Evolutionary conservation across 345 rosid species (phyloP).

Genomic region (Brassica cretica): DNA sequence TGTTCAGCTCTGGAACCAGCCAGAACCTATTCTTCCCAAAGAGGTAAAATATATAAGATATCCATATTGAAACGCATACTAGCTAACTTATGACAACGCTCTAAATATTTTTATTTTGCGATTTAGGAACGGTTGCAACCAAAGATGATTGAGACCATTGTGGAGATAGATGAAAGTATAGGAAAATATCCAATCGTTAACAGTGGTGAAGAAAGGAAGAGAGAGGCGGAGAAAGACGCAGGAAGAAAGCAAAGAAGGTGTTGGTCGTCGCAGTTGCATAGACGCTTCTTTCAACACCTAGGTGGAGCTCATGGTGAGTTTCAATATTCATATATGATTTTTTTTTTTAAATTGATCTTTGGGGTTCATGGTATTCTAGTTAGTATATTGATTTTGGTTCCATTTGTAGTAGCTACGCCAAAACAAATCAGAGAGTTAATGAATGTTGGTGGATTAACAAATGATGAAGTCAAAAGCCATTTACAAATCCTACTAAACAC

Average conservation of each 20-base stretch:
- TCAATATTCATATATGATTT: background rate
- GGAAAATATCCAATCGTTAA: slow-evolving; percentile 32
- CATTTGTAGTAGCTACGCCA: slow-evolving; percentile 73
- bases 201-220: slow-evolving; percentile 42
- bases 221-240: slow-evolving; percentile 39
- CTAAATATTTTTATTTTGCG: background rate
- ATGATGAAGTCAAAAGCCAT: slow-evolving; percentile 98
- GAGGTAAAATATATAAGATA: slow-evolving; percentile 46
- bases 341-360: background rate
- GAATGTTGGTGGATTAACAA: slow-evolving; percentile 91
- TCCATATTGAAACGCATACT: background rate
- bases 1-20: slow-evolving; percentile 90
- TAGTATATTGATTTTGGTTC: slow-evolving; percentile 14
- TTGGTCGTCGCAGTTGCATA: slow-evolving; percentile 62
- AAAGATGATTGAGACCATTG: slow-evolving; percentile 41
- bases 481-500: slow-evolving; percentile 44
- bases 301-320: slow-evolving; percentile 83
- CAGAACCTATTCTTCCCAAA: slow-evolving; percentile 51
- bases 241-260: slow-evolving; percentile 48
- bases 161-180: slow-evolving; percentile 62
- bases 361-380: background rate
- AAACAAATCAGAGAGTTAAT: slow-evolving; percentile 90
- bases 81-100: background rate
- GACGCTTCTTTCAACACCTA: slow-evolving; percentile 81
- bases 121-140: slow-evolving; percentile 19